phyloP scores from a whole-genome alignment of 2,329 filamentous ascomycete species.

The Arthroderma sp. region DNA sequence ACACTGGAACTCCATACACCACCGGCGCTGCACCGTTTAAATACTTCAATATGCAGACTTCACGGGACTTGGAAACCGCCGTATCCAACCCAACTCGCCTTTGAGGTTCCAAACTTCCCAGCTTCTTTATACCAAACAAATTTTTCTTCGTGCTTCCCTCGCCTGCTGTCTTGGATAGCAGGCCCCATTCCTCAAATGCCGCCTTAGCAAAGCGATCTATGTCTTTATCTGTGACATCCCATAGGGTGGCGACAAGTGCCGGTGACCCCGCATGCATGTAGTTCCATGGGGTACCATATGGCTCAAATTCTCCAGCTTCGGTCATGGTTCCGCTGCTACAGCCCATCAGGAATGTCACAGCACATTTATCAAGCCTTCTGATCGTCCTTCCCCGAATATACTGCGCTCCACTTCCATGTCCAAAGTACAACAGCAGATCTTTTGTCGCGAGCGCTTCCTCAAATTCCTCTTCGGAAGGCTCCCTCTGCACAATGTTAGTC shows the following conservation, averaged over 20 bases:
- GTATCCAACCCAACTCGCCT: constrained; percentile 39
- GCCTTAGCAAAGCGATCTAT: constrained; percentile 81
- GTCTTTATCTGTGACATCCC: constrained; percentile 96
- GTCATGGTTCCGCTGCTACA: constrained; percentile 74
- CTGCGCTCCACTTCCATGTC: constrained; percentile 86
- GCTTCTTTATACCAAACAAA: background rate
- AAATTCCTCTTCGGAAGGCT: constrained; percentile 68
- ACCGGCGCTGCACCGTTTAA: constrained; percentile 88
- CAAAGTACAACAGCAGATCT: constrained; percentile 81
- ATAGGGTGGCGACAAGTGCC: constrained; percentile 80
- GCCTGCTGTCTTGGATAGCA: constrained; percentile 35
- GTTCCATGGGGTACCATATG: constrained; percentile 78
- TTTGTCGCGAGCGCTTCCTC: constrained; percentile 50
- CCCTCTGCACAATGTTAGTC: constrained; percentile 53
- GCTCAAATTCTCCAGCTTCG: constrained; percentile 76
- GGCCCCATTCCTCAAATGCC: constrained; percentile 74
- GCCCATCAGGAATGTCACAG: constrained; percentile 81
- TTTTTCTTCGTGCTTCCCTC: constrained; percentile 16
- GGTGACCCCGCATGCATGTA: constrained; percentile 82
- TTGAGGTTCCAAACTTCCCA: background rate
- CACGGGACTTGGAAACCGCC: constrained; percentile 61
- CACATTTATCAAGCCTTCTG: constrained; percentile 62
- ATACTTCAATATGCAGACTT: constrained; percentile 76
- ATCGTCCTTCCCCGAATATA: constrained; percentile 81
- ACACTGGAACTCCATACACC: constrained; percentile 90